Conservation (phyloP, 306 rosid genomes). For the Neltuma alba region DNA sequence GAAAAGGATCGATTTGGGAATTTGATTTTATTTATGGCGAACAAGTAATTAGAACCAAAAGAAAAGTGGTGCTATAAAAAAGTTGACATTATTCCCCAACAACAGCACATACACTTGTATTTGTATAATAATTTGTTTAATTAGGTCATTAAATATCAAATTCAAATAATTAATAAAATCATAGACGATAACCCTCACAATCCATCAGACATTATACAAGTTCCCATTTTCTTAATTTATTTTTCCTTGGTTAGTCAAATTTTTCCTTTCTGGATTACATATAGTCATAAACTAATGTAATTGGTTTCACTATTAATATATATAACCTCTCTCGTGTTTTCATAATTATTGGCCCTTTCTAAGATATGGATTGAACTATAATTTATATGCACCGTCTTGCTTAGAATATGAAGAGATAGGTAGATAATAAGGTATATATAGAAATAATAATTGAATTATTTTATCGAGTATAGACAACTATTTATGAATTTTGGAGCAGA, state of each 20-base stretch:
- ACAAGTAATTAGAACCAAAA: too few species aligned
- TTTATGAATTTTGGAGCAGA: not conserved
- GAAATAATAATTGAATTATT: not conserved
- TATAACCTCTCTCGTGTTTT: not conserved
- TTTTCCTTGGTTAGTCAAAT: not conserved
- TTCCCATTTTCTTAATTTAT: not conserved
- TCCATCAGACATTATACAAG: not conserved
- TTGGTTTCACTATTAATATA: not conserved
- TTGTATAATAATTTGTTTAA: too few species aligned
- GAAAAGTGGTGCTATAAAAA: too few species aligned
- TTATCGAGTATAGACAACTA: not conserved
- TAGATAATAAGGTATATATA: not conserved
- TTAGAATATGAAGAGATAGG: not conserved
- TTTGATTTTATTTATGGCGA: too few species aligned
- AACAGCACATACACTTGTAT: too few species aligned
- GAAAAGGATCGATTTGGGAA: too few species aligned
- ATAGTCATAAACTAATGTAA: not conserved
- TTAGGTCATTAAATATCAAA: too few species aligned
- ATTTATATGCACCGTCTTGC: not conserved
- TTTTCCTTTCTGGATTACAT: not conserved
- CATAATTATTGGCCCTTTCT: constrained; percentile 18
- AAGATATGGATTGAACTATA: not conserved
- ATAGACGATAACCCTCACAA: not conserved
- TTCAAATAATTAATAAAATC: too few species aligned
- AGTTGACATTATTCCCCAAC: too few species aligned